Conservation (phyloP, 108 stramenopile species). For the Fragilaria crotonensis region DNA sequence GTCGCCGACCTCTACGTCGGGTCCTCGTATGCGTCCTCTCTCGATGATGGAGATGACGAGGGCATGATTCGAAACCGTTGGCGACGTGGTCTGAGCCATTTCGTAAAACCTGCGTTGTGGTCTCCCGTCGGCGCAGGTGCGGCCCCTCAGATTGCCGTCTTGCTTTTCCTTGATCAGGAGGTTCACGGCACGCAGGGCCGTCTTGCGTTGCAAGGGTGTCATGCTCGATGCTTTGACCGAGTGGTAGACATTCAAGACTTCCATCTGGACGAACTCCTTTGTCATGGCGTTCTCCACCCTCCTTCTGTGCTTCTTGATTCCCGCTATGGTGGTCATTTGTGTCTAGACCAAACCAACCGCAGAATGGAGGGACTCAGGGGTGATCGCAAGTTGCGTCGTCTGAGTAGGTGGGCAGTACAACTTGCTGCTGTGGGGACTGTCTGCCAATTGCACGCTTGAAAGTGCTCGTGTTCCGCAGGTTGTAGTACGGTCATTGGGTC, state of each 20-base stretch:
- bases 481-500: too few relatives aligned
- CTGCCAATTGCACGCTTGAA: too few relatives aligned
- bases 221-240: too few relatives aligned
- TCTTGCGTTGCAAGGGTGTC: too few relatives aligned
- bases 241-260: conserved; percentile 1
- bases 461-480: too few relatives aligned
- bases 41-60: not conserved
- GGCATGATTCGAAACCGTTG: not conserved
- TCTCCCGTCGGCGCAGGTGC: conserved; percentile 7
- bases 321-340: conserved; percentile 3
- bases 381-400: too few relatives aligned
- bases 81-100: not conserved
- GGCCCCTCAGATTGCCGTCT: too few relatives aligned
- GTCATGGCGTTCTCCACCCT: not conserved
- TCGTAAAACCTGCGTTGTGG: not conserved
- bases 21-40: not conserved
- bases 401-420: too few relatives aligned
- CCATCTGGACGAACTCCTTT: conserved; percentile 3
- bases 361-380: not conserved
- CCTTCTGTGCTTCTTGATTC: conserved; percentile 6
- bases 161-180: too few relatives aligned
- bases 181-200: too few relatives aligned
- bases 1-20: too few relatives aligned
- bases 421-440: too few relatives aligned
- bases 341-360: conserved; percentile 1